Conservation (phyloP, 2,329 filamentous ascomycete genomes). For the Aspergillus aculeatinus region DNA sequence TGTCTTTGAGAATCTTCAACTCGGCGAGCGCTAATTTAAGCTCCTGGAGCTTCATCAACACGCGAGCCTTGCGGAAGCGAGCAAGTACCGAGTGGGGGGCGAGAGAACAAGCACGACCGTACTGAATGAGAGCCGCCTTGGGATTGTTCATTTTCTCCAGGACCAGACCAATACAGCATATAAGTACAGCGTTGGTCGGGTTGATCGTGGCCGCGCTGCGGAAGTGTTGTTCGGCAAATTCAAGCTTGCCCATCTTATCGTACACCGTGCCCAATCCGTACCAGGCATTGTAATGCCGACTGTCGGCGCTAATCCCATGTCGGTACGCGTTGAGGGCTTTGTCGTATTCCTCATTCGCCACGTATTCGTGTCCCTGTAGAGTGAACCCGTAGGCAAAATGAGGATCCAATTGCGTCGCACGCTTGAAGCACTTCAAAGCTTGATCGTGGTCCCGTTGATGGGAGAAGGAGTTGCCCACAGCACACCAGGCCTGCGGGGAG, state of each 20-base stretch:
- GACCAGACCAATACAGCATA: conserved; percentile 88
- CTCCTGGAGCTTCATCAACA: conserved; percentile 71
- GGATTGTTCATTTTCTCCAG: conserved; percentile 86
- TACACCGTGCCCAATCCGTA: conserved; percentile 83
- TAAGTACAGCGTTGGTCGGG: conserved; percentile 85
- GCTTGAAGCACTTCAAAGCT: conserved; percentile 89
- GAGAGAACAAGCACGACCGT: conserved; percentile 76
- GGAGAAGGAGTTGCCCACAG: conserved; percentile 91
- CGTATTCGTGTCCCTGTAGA: conserved; percentile 91
- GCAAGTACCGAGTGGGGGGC: conserved; percentile 79
- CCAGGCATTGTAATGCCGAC: conserved; percentile 96
- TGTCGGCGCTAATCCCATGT: conserved; percentile 79
- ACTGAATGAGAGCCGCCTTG: conserved; percentile 74
- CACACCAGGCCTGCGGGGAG: conserved; percentile 94
- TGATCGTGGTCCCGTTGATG: conserved; percentile 90
- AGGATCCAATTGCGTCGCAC: conserved; percentile 85
- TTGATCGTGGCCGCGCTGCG: conserved; percentile 85
- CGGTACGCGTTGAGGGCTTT: conserved; percentile 88
- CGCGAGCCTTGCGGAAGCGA: conserved; percentile 88
- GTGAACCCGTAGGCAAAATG: conserved; percentile 95
- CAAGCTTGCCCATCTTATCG: conserved; percentile 85
- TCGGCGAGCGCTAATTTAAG: conserved; percentile 74
- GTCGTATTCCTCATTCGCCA: conserved; percentile 95
- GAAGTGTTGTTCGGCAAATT: conserved; percentile 90
- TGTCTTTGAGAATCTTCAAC: conserved; percentile 81